Evolutionary conservation across 106 monocot genomes (phyloP), one percentile per base, ranked within the genome.

Genomic region (Dendrobium nobile): DNA sequence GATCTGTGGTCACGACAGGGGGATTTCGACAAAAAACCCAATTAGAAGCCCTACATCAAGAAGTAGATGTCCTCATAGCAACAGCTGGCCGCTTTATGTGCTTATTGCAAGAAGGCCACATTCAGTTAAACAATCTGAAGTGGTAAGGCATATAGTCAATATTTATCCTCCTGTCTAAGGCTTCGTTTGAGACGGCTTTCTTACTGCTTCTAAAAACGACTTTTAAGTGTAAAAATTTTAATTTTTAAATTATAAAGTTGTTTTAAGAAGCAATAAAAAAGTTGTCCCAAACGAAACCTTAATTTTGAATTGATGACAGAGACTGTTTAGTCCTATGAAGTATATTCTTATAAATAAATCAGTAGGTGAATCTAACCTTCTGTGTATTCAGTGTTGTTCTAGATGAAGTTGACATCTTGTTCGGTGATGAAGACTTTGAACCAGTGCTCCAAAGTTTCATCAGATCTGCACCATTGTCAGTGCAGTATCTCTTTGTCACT

Each of bases 11-110:
- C 73, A 91, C 88, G 79, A 99, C 99, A 4, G 99, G 99, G 7
- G 99, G 99, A 47, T 99, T 99, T 77, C 87, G 90, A 37, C 95
- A 95, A 77, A 99, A 91, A 85, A 94, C 96, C 47, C 96, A 97
- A 80, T 74, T 97, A 47, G 94, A 94, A 24, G 90, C 44, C 75
- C 85, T 99, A 75, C 75, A 91, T n/a, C 91, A 95, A 67, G 91
- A 93, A 41, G 47, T 95, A 44, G 99, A 99, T 85, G 88, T 99
- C 77, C 88, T 99, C 73, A 93, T 95, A 78, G 95, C 93, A 58
- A 99, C 95, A 82, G 93, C 95, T 82, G 99, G 99, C 16, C 92
- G 93, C 31, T 93, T 95, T 80, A 82, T 88, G 77, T 95, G 80
- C 77, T 84, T 99, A 28, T 87, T 90, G 82, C 88, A 93, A 41